A percentile compares a stretch with the other conserved stretches of the same genome.
These are phyloP conservation scores for Diaporthe aspalathi DNA, from an alignment of 2,329 filamentous ascomycete genomes.

Conservation along the genomic window DNA sequence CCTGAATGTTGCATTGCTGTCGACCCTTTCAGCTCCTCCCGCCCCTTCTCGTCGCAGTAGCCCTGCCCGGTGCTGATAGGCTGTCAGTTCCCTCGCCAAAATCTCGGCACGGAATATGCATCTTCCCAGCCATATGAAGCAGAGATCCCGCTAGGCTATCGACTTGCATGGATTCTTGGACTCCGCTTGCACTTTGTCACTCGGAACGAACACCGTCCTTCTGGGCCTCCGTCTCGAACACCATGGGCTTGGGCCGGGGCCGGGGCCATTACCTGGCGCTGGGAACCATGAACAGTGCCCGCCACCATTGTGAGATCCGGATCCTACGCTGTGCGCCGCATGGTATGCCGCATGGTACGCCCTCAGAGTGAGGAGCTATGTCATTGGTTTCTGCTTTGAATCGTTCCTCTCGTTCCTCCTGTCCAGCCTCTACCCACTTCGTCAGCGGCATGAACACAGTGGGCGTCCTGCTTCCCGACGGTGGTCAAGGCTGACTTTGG, in stretches of 20 bases:
- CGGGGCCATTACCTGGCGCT: neutral
- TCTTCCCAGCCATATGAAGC: neutral
- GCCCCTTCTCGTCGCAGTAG: neutral
- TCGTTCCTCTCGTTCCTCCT: neutral
- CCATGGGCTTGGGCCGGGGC: neutral
- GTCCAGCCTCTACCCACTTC: neutral
- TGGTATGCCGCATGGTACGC: neutral
- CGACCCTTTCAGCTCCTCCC: no score
- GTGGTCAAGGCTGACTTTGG: neutral
- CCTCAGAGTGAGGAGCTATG: constrained; percentile 1
- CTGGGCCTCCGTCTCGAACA: neutral
- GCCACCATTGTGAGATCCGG: neutral
- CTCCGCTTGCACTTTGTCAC: neutral
- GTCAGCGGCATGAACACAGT: neutral
- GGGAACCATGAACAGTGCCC: neutral
- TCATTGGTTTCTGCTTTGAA: neutral
- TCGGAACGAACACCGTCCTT: neutral
- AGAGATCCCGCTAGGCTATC: neutral
- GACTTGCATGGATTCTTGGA: no score
- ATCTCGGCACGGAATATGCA: neutral
- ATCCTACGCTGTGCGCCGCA: neutral
- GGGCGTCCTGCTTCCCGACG: neutral
- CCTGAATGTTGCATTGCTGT: no score
- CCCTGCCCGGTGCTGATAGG: neutral
- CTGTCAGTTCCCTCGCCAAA: neutral